Base-by-base conservation (phyloP, 306 rosid genomes). In the Vigna radiata region DNA sequence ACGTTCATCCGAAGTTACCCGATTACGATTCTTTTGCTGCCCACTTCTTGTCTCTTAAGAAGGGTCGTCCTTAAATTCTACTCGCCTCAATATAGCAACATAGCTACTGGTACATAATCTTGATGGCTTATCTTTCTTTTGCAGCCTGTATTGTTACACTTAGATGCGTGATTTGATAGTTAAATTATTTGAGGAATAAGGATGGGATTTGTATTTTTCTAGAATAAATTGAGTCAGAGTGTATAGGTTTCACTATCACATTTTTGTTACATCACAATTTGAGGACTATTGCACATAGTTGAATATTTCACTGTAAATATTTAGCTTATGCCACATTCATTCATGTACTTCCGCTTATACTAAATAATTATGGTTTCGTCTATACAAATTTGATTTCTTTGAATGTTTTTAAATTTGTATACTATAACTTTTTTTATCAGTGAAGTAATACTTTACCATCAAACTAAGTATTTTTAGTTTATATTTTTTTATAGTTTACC, bases 1-100 rank as follows among this genome's bases (percentile, higher is more conserved):
- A 94, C 59, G 91, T 90, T 76, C 97, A 94, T 82, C 97, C 97
- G 4, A 92, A 92, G 85, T 90, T 90, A 80, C 98, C 98, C 1
- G 96, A 94, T 76, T 89, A 86, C 27, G 96, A 94, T 68, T 67
- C 87, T 56, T 80, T 92, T 8, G 73, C 89, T 29, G 96, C 96
- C 1, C 90, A 88, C 79, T 90, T 94, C 82, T 69, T 47, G 44
- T 85, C 95, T 72, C 93, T 94, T 53, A 86, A 85, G 74, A 87
- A 87, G 82, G 81, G 25, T 71, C 80, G 84, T 50, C 81, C 87
- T 36, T 86, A 81, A 75, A 70, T 79, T 74, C 36, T 64, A 25
- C 53, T 61, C 56, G 41, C 70, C 58, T 83, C 79, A 70, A 55
- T 72, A 77, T 70, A 74, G 43, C 18, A 16, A 59, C 59, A 47